Evolutionary conservation across 768 basidiomycete genomes (phyloP).

Genomic region (Tricholoma matsutake): DNA sequence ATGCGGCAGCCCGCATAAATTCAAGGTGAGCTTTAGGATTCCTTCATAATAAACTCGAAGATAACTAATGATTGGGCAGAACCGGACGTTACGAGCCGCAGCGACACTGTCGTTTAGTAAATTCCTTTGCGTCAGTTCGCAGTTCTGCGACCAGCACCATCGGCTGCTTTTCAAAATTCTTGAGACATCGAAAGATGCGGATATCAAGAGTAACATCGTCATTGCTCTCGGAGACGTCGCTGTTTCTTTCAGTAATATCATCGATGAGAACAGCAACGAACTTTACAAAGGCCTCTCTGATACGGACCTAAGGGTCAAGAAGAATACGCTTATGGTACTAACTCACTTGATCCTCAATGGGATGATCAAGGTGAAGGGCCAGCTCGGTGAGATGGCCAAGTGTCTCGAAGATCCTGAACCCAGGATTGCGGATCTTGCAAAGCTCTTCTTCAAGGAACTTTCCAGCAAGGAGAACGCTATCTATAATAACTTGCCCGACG

Average conservation of each 20-base stretch:
- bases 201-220: slow-evolving; percentile 93
- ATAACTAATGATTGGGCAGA: slow-evolving; percentile 43
- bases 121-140: slow-evolving; percentile 91
- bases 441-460: slow-evolving; percentile 94
- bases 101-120: slow-evolving; percentile 91
- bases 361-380: slow-evolving; percentile 99
- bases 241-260: slow-evolving; percentile 94
- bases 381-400: slow-evolving; percentile 99
- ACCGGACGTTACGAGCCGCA: slow-evolving; percentile 79
- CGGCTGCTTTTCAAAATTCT: slow-evolving; percentile 90
- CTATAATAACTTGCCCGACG: slow-evolving; percentile 97
- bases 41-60: not conserved
- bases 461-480: slow-evolving; percentile 98
- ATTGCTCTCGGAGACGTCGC: slow-evolving; percentile 98
- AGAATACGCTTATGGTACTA: slow-evolving; percentile 98
- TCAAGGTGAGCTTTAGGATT: slow-evolving; percentile 59
- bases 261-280: slow-evolving; percentile 96
- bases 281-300: slow-evolving; percentile 94
- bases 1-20: slow-evolving; percentile 86
- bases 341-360: slow-evolving; percentile 96
- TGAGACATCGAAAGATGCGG: slow-evolving; percentile 85
- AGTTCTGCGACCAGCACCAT: slow-evolving; percentile 91
- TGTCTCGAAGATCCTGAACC: slow-evolving; percentile 90
- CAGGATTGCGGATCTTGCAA: slow-evolving; percentile 91
- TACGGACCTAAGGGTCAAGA: slow-evolving; percentile 86